Base-by-base conservation (phyloP, 2,329 filamentous ascomycete genomes). In the Colletotrichum horii region DNA sequence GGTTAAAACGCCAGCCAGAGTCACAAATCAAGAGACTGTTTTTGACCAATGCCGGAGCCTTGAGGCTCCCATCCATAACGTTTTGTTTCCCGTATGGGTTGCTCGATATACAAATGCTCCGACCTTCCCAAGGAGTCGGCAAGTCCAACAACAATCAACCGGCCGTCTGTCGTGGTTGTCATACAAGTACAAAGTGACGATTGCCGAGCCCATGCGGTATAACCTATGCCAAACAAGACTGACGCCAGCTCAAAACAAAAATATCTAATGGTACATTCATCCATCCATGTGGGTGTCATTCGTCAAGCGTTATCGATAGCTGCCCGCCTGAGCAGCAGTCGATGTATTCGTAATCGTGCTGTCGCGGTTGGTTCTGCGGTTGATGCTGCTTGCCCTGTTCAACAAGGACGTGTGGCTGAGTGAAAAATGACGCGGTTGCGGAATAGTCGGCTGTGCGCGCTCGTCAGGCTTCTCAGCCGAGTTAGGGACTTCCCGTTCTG, bases 361-460 rank as follows among this genome's bases (percentile, higher is more conserved):
- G 70, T 88, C 86, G 69, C 88, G 86, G 66, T 85, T 86, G 26
- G 83, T 81, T 68, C 85, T 80, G 78, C 86, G 82, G 76, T 83
- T 87, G 70, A 90, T 80, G 78, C 88, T 91, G 76, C 84, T 85
- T 7, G 85, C 84, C 72, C 89, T 85, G 74, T 83, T 84, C 43
- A 89, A 81, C 75, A 87, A 78, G 8, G 84, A 81, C 16, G 83
- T 82, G 68, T 87, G 87, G 16, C 85, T 84, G 30, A 89, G 81
- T 1, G 88, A 87, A 70, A 86, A 83, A 48, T 88, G 86, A 22
- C 89, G 84, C 75, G 74, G 58, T 34, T 65, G 64, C 11, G 65
- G 26, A 28, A 60, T 36, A 22, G 43, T 66, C 11, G 66, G 70
- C 52, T 87, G 87, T 3, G 82, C 79, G 22, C 86, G 82, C 26